A percentile compares a stretch with the other conserved stretches of the same genome.
These are phyloP conservation scores for Malassezia yamatoensis DNA, from an alignment of 1,284 basidiomycete species.

Conservation along the genomic window DNA sequence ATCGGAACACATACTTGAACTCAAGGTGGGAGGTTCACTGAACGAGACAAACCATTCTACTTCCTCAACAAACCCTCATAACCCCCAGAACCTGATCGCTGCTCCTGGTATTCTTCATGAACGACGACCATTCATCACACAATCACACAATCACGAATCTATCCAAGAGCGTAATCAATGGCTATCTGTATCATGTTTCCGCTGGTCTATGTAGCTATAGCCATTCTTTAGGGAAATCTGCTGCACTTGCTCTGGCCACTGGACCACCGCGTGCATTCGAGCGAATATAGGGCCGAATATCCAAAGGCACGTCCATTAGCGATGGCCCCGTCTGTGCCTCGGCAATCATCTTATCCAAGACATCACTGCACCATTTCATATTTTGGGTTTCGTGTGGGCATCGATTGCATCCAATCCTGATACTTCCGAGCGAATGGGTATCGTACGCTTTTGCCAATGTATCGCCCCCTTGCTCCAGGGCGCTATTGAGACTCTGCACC, in stretches of 20 bases:
- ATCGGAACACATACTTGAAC: constrained; percentile 23
- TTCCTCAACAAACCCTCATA: no score
- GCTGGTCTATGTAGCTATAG: constrained; percentile 26
- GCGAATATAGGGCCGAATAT: constrained; percentile 28
- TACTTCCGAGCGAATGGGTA: constrained; percentile 16
- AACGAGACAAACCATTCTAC: background rate
- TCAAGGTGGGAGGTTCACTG: constrained; percentile 23
- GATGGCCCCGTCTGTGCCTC: constrained; percentile 27
- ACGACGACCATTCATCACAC: constrained; percentile 14
- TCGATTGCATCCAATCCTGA: constrained; percentile 48
- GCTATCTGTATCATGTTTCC: constrained; percentile 23
- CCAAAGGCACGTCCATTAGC: constrained; percentile 40
- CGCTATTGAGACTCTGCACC: constrained; percentile 4
- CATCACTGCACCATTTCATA: constrained; percentile 50
- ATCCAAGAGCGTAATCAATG: constrained; percentile 23
- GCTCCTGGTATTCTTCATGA: no score
- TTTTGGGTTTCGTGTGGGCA: constrained; percentile 48
- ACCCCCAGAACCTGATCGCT: no score
- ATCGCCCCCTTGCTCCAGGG: constrained; percentile 5
- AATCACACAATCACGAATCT: constrained; percentile 15
- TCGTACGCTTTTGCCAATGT: background rate
- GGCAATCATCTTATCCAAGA: constrained; percentile 44
- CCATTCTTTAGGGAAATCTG: constrained; percentile 49
- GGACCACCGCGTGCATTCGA: constrained; percentile 16
- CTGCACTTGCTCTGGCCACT: constrained; percentile 27